Base-by-base conservation (phyloP, 495 filamentous ascomycete genomes). In the Lasiosphaeria ovina region DNA sequence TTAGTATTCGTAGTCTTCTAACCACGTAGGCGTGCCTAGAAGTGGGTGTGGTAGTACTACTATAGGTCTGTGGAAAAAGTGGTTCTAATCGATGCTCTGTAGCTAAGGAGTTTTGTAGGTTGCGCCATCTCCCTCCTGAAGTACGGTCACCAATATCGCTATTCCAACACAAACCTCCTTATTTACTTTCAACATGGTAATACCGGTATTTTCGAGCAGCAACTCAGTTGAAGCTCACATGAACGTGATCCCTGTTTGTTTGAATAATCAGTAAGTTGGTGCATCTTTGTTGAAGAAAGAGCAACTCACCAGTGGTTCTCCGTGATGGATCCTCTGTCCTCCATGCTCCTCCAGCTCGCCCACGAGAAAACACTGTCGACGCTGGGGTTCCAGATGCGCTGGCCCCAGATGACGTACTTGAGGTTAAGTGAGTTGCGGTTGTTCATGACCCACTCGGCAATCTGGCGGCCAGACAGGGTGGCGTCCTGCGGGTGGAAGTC, bases 341-440 rank as follows among this genome's bases (percentile, higher is more conserved):
- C 74, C 76, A 79, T 79, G 14, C 8, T 45, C 10, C 70, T 61
- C 77, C 77, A 80, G 42, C 50, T 53, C 5, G 58, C 58, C 78
- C 76, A 80, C 10, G 70, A 36, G 54, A 60, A 66, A 11, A 70
- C 72, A 0, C 40, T 49, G 57, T 79, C 77, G 33, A 59, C 35
- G 6, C 58, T 49, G 3, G 71, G 65, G 45, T 71, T 72, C 77
- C 76, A 80, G 60, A 80, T 80, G 32, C 60, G 59, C 67, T 80
- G 77, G 17, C 77, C 77, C 77, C 77, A 80, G 55, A 80, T 80
- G 12, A 78, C 69, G 53, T 80, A 80, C 62, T 78, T 80, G 51
- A 79, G 61, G 50, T 71, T 71, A 38, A 80, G 65, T 3, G 61
- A 48, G 4, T 54, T 57, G 40, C 69, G 66, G 59, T 79, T 73